Base-by-base conservation (phyloP, 441 rosid species). In the Pelargonium fulgidum region DNA sequence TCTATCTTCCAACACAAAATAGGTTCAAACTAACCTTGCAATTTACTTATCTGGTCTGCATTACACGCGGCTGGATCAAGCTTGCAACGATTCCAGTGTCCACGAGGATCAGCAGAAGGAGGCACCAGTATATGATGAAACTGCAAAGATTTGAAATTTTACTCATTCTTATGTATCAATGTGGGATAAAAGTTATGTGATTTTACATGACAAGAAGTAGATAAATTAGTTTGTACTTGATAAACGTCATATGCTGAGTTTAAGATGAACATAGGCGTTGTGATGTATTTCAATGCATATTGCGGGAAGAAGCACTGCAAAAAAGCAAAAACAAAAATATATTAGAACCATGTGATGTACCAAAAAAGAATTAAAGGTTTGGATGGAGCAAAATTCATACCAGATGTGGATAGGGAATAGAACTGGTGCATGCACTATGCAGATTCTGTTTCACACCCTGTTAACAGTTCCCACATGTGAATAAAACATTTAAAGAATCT, bases 231-330 rank as follows among this genome's bases (percentile, higher is more conserved):
- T 54, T 13, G 26, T 77, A 85, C 93, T 80, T 88, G 93, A 76
- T 64, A 88, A 62, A 85, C 88, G 74, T 88, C 93, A 56, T 88
- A 88, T 19, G 90, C 93, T 59, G 93, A 83, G 75, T 88, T 88
- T 77, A 88, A 76, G 75, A 88, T 80, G 70, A 88, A 88, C 73
- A 77, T 74, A 6, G 93, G 90, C 20, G 86, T 85, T 61, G 70
- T 74, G 33, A 86, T 88, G 71, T 79, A 83, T 11, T 80, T 73
- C 68, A 86, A 70, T 41, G 75, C 77, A 62, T 85, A 83, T 70
- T 88, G 93, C 8, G 93, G 93, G 78, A 86, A 88, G 62, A 88
- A 76, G 59, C 93, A 88, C 93, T 88, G 80, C 84, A 78, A 36
- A 67, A 68, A 71, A 8, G 39, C 22, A 65, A 17, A 14, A 56